A percentile compares a stretch with the other conserved stretches of the same genome.
Conservation (phyloP, 2,329 filamentous ascomycete genomes). For the Penicillium decumbens region DNA sequence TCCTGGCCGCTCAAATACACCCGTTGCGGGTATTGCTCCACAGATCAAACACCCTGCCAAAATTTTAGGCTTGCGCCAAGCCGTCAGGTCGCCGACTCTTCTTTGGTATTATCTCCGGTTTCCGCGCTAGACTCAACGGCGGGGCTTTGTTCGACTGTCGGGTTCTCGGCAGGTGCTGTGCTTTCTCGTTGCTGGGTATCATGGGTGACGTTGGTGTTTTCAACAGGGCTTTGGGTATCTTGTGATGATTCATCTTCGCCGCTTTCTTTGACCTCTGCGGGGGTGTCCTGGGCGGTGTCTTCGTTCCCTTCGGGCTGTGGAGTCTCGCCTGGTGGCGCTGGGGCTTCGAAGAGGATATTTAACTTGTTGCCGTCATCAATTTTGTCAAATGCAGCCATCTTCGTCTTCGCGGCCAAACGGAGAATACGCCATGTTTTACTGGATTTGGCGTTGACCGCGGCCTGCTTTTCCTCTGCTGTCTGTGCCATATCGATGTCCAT, state of each 20-base stretch:
- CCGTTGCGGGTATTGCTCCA: slow-evolving; percentile 18
- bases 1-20: slow-evolving; percentile 10
- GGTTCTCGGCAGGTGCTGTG: slow-evolving; percentile 2
- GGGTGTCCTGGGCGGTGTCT: neutral
- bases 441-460: slow-evolving; percentile 65
- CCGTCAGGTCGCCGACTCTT: slow-evolving; percentile 15
- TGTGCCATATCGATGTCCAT: slow-evolving; percentile 81
- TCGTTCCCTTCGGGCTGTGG: slow-evolving; percentile 8
- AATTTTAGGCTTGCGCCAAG: slow-evolving; percentile 2
- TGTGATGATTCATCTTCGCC: neutral
- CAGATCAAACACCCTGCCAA: slow-evolving; percentile 7
- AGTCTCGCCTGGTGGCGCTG: slow-evolving; percentile 15
- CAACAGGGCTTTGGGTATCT: slow-evolving; percentile 1
- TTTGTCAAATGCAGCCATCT: slow-evolving; percentile 75
- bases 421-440: slow-evolving; percentile 90
- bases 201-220: slow-evolving; percentile 8
- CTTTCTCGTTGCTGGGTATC: slow-evolving; percentile 4
- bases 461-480: slow-evolving; percentile 56
- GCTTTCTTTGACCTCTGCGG: neutral
- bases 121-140: slow-evolving; percentile 9
- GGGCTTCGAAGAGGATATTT: slow-evolving; percentile 45
- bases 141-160: slow-evolving; percentile 4
- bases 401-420: slow-evolving; percentile 69
- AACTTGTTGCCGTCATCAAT: slow-evolving; percentile 76
- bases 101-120: slow-evolving; percentile 9